Conservation (phyloP, 306 rosid species). For the Carpinus fangiana region DNA sequence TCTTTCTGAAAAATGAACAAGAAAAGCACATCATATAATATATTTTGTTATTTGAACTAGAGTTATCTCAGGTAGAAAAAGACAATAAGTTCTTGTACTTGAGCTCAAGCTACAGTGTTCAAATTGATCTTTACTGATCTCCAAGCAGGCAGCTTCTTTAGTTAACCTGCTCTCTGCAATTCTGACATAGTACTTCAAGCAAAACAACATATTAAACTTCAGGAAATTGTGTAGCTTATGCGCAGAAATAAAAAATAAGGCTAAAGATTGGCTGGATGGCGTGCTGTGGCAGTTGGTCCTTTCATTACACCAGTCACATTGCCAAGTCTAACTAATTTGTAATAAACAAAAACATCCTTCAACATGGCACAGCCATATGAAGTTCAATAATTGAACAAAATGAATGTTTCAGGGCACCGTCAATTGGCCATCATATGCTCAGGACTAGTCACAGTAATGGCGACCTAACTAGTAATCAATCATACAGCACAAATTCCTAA, state of each 20-base stretch:
- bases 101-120: neutral
- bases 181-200: neutral
- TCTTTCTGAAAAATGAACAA: too few species aligned
- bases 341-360: neutral
- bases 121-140: neutral
- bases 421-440: neutral
- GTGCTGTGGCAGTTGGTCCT: neutral
- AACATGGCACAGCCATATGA: neutral
- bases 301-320: neutral
- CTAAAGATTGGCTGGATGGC: neutral
- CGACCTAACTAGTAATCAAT: neutral
- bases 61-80: neutral
- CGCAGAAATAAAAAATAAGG: neutral
- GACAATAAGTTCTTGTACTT: neutral
- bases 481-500: neutral
- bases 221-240: neutral
- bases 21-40: too few species aligned
- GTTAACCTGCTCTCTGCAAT: neutral
- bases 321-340: neutral
- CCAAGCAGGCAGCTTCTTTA: neutral
- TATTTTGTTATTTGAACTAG: too few species aligned
- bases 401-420: neutral
- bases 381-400: neutral
- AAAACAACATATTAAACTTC: neutral
- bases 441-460: neutral